Conservation (phyloP, 192 early-diverging fungal species). For the Mortierella alpina region DNA sequence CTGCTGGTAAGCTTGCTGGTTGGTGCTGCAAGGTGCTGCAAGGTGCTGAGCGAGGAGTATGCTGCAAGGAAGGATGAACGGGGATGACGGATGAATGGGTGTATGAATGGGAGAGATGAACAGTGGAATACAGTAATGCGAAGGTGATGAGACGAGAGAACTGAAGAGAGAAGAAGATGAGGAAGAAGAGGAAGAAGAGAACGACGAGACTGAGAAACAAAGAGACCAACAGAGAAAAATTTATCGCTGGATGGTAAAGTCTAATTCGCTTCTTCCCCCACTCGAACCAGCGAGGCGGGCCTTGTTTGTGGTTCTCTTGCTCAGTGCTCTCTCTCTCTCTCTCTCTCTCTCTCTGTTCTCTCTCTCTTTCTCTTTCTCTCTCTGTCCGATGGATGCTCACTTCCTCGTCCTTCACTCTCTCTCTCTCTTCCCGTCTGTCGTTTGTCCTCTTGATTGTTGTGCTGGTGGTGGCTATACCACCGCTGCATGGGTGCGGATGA, state of each 20-base stretch:
- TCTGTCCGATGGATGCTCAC: not conserved
- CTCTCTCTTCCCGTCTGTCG: not conserved
- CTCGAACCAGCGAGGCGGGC: not conserved
- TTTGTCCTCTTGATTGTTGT: not conserved
- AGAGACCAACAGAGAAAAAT: constrained; percentile 4
- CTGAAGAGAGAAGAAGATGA: not conserved
- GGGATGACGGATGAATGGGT: not conserved
- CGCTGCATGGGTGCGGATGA: too few species aligned
- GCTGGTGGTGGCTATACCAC: too few species aligned
- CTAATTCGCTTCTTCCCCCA: constrained; percentile 4
- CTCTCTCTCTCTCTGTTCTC: not conserved
- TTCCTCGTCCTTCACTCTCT: constrained; percentile 1
- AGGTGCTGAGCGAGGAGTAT: not conserved
- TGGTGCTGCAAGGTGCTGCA: not conserved
- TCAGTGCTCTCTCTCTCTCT: not conserved
- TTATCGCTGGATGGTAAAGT: not conserved
- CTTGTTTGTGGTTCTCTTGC: not conserved
- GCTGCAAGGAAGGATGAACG: not conserved
- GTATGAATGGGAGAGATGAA: not conserved
- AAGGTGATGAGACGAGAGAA: not conserved
- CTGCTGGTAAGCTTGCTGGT: too few species aligned
- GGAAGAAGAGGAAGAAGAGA: constrained; percentile 5
- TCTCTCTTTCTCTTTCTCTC: not conserved
- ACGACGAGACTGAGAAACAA: constrained; percentile 2
- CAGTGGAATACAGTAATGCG: not conserved